A percentile compares a stretch with the other conserved stretches of the same genome.
Evolutionary conservation across 202 grass and related monocot species (phyloP).

Genomic region (Brachypodium distachyon): DNA sequence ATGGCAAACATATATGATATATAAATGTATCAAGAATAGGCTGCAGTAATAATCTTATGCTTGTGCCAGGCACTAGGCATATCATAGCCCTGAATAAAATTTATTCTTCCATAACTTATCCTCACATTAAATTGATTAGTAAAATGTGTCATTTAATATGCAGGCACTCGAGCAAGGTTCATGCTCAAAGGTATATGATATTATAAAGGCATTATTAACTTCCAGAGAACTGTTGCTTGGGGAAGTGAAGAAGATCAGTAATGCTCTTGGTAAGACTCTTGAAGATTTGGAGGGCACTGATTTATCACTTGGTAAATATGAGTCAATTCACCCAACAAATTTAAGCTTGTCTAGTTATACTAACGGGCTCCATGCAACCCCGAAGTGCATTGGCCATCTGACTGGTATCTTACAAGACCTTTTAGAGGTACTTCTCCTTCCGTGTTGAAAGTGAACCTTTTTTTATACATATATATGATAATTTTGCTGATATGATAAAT

Average conservation of each 20-base stretch:
- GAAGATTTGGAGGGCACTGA: slow-evolving; percentile 53
- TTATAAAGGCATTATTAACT: slow-evolving; percentile 55
- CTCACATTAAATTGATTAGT: not conserved
- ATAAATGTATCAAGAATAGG: not conserved
- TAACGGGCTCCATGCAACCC: slow-evolving; percentile 25
- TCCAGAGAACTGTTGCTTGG: slow-evolving; percentile 73
- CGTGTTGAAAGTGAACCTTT: not conserved
- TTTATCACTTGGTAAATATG: slow-evolving; percentile 66
- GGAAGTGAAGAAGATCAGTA: slow-evolving; percentile 66
- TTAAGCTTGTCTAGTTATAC: slow-evolving; percentile 26
- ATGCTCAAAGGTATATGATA: slow-evolving; percentile 46
- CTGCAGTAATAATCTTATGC: not conserved
- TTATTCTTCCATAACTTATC: not conserved
- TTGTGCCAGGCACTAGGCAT: not conserved
- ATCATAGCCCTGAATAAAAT: not conserved
- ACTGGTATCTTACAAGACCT: slow-evolving; percentile 59
- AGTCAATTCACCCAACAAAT: slow-evolving; percentile 49
- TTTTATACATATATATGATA: not conserved
- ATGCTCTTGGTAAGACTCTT: slow-evolving; percentile 47
- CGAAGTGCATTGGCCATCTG: slow-evolving; percentile 41
- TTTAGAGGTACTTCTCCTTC: slow-evolving; percentile 51
- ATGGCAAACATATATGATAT: not conserved
- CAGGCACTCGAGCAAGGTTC: slow-evolving; percentile 45
- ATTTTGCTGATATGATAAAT: slow-evolving; percentile 16
- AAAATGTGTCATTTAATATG: not conserved